These are phyloP conservation scores for Salmacisia buchloeana DNA, from an alignment of 1,284 basidiomycete genomes.

Conservation along the genomic window DNA sequence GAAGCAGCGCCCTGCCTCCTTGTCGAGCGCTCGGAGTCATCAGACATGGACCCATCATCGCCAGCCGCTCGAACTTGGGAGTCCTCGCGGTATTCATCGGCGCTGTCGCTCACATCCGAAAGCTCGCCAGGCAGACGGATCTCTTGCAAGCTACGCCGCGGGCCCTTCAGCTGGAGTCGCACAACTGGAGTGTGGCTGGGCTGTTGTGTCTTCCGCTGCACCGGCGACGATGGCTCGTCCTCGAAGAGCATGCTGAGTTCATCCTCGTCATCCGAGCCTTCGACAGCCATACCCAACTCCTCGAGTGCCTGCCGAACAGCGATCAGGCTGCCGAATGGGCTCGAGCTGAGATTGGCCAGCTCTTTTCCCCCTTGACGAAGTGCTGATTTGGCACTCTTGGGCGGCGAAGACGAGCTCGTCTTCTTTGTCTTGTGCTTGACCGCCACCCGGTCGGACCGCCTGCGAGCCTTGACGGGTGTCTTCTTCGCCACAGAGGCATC, in stretches of 20 bases:
- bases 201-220: background rate
- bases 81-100: background rate
- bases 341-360: background rate
- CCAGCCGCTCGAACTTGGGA: background rate
- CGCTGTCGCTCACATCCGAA: slow-evolving; percentile 1
- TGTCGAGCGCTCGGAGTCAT: background rate
- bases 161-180: background rate
- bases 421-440: too few species aligned
- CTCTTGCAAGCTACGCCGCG: background rate
- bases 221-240: background rate
- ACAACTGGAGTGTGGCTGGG: background rate
- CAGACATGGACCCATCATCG: background rate
- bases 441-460: too few species aligned
- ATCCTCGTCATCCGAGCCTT: background rate
- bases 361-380: background rate
- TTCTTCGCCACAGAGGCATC: too few species aligned
- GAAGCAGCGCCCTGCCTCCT: too few species aligned
- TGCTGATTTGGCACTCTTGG: background rate
- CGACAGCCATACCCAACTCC: background rate
- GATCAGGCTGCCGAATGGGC: background rate
- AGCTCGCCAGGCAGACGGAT: background rate
- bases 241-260: background rate
- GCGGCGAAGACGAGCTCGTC: background rate
- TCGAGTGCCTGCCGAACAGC: background rate
- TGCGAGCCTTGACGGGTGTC: too few species aligned